A percentile compares a stretch with the other conserved stretches of the same genome.
Conservation (phyloP, 2,329 filamentous ascomycete genomes). For the Pyrenochaeta sp. region DNA sequence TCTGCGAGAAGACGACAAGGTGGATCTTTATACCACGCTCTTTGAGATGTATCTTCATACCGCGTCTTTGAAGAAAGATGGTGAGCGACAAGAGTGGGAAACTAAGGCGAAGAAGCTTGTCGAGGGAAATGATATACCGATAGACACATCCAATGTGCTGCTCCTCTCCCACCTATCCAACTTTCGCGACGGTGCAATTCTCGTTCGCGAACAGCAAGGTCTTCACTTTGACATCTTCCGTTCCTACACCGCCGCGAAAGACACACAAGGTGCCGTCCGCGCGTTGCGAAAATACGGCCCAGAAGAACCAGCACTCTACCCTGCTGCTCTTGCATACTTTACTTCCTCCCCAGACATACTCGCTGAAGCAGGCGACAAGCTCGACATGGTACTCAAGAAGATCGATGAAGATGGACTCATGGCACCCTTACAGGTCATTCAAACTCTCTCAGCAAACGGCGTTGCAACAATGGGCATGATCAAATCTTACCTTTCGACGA, state of each 20-base stretch:
- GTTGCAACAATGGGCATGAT: conserved; percentile 98
- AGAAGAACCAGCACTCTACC: conserved; percentile 89
- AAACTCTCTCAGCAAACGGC: conserved; percentile 79
- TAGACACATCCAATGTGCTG: conserved; percentile 94
- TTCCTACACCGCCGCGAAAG: conserved; percentile 90
- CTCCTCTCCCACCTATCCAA: conserved; percentile 90
- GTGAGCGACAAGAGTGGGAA: conserved; percentile 82
- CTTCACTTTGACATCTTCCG: conserved; percentile 95
- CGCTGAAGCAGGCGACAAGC: conserved; percentile 84
- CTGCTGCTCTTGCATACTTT: conserved; percentile 91
- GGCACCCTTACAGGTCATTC: conserved; percentile 95
- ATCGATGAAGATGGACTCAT: conserved; percentile 92
- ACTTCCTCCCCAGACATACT: conserved; percentile 84
- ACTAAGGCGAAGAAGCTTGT: conserved; percentile 89
- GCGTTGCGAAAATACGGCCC: conserved; percentile 91
- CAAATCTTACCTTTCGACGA: conserved; percentile 88
- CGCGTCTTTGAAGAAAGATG: conserved; percentile 76
- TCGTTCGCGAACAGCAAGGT: conserved; percentile 93
- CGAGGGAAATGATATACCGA: conserved; percentile 77
- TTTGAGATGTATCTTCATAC: conserved; percentile 99
- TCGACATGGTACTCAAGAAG: conserved; percentile 79
- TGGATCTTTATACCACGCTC: conserved; percentile 90
- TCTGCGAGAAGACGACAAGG: conserved; percentile 76
- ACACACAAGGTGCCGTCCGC: conserved; percentile 88
- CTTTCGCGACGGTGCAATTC: conserved; percentile 87